Percentiles rank a stretch among this genome's conserved stretches.
These are phyloP conservation scores for Pholiota microspora DNA, from an alignment of 768 basidiomycete genomes.

Conservation along the genomic window DNA sequence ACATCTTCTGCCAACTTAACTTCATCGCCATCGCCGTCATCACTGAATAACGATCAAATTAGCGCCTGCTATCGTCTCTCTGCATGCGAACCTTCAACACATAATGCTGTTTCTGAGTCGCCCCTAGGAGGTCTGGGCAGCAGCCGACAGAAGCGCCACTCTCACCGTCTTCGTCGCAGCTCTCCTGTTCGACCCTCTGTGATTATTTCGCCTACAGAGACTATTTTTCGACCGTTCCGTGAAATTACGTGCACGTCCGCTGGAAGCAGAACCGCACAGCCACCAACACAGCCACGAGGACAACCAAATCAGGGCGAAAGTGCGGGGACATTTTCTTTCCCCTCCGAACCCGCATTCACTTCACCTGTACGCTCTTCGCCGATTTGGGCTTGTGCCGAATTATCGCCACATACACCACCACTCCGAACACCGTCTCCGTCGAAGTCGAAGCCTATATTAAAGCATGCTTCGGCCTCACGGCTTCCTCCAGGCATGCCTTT, in stretches of 20 bases:
- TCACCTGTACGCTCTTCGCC: background rate
- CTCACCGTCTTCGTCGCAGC: background rate
- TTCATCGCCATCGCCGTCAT: background rate
- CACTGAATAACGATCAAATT: background rate
- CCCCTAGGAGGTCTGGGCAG: background rate
- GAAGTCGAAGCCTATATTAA: background rate
- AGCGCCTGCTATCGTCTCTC: background rate
- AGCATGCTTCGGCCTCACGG: background rate
- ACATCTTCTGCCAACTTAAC: background rate
- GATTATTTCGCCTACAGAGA: background rate
- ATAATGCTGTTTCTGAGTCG: background rate
- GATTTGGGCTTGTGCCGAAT: background rate
- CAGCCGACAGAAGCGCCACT: background rate
- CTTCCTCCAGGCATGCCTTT: background rate
- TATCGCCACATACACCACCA: background rate
- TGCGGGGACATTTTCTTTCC: too few relatives aligned
- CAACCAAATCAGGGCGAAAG: background rate
- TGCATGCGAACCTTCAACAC: background rate
- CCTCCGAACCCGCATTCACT: background rate
- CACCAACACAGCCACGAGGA: background rate
- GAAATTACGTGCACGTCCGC: background rate
- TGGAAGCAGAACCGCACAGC: background rate
- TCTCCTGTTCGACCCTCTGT: background rate
- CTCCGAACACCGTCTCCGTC: background rate
- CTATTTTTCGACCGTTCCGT: background rate